Percentiles rank a stretch among this genome's conserved stretches.
Conservation (phyloP, 2,329 filamentous ascomycete genomes). For the Cercospora janseana region DNA sequence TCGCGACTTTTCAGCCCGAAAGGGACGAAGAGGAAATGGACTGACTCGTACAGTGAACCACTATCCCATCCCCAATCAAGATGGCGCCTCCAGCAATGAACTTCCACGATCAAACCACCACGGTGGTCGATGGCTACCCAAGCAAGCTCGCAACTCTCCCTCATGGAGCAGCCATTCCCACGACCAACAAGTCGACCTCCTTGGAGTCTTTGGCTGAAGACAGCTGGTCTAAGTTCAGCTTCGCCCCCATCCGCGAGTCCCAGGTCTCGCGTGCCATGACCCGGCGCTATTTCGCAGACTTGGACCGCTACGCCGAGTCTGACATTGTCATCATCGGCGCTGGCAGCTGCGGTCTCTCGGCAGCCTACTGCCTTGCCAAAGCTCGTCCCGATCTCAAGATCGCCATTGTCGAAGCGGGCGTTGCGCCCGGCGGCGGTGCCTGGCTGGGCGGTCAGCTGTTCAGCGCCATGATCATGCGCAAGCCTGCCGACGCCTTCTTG, state of each 20-base stretch:
- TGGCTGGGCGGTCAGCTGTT: constrained; percentile 95
- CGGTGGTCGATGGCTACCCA: constrained; percentile 32
- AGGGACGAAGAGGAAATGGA: constrained; percentile 38
- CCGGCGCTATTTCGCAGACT: constrained; percentile 84
- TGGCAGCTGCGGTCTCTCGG: constrained; percentile 80
- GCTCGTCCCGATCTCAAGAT: constrained; percentile 87
- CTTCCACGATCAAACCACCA: constrained; percentile 50
- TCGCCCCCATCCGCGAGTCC: constrained; percentile 83
- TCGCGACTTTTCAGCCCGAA: constrained; percentile 44
- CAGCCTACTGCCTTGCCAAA: constrained; percentile 80
- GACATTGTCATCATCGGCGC: constrained; percentile 93
- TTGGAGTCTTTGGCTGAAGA: constrained; percentile 63
- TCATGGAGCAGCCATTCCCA: constrained; percentile 36
- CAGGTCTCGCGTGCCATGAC: constrained; percentile 91
- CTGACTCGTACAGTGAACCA: constrained; percentile 41
- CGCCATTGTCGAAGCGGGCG: constrained; percentile 83
- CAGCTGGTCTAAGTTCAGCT: constrained; percentile 79
- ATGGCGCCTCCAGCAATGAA: constrained; percentile 55
- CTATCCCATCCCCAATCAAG: constrained; percentile 19
- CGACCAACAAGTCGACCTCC: constrained; percentile 41
- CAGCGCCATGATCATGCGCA: constrained; percentile 92
- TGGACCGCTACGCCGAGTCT: constrained; percentile 85
- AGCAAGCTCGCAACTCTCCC: constrained; percentile 49
- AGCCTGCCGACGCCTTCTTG: constrained; percentile 83
- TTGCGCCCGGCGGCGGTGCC: constrained; percentile 82